Conservation (phyloP, 2,329 filamentous ascomycete genomes). For the Plenodomus lindquistii region DNA sequence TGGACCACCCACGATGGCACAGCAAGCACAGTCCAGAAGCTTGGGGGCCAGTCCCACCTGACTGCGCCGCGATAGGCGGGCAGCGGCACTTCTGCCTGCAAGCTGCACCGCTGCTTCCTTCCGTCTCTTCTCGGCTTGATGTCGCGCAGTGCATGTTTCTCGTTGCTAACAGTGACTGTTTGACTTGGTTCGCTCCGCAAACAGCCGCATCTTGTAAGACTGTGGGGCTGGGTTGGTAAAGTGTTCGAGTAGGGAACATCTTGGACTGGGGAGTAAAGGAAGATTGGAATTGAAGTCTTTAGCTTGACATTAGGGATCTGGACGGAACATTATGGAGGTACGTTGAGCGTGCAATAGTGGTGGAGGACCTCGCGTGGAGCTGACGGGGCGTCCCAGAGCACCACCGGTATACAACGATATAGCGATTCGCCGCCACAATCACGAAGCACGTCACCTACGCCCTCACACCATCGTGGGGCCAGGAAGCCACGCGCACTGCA, state of each 20-base stretch:
- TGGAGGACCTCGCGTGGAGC: background rate
- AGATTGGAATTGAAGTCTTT: too few species aligned
- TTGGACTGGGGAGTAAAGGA: too few species aligned
- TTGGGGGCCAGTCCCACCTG: background rate
- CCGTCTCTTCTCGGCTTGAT: background rate
- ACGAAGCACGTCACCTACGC: background rate
- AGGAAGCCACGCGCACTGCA: background rate
- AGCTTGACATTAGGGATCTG: background rate
- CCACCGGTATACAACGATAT: slow-evolving; percentile 1
- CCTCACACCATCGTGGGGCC: background rate
- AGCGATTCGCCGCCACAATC: slow-evolving; percentile 1
- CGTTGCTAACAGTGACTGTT: background rate
- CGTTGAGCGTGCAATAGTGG: background rate
- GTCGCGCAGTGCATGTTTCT: background rate
- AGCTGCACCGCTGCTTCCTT: background rate
- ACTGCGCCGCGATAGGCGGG: background rate
- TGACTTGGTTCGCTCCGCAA: background rate
- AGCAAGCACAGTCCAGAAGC: background rate
- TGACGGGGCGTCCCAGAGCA: background rate
- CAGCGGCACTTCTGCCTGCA: background rate
- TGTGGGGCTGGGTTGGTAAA: background rate
- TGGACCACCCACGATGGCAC: background rate
- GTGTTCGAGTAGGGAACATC: background rate
- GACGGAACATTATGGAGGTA: slow-evolving; percentile 3
- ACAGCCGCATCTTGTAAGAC: background rate